Conservation (phyloP, 2,329 filamentous ascomycete genomes). For the Elsinoe perseae region DNA sequence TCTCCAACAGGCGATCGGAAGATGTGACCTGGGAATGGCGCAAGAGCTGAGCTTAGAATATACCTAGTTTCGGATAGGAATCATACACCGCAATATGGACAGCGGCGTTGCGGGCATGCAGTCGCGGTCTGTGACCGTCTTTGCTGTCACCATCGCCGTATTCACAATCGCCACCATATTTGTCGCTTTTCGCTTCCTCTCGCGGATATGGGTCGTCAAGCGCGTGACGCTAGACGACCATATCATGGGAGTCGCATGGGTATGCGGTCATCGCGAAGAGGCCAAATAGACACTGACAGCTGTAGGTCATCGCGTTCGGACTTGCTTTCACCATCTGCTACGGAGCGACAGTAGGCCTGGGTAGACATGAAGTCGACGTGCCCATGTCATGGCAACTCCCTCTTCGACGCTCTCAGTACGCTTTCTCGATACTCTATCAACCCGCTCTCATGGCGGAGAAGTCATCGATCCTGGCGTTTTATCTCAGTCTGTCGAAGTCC, state of each 20-base stretch:
- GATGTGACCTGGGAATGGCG: conserved; percentile 10
- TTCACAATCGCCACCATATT: conserved; percentile 65
- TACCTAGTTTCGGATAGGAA: neutral
- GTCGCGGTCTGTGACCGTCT: conserved; percentile 42
- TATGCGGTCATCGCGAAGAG: conserved; percentile 29
- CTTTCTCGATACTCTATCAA: conserved; percentile 60
- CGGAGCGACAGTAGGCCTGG: conserved; percentile 57
- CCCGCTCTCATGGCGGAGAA: conserved; percentile 86
- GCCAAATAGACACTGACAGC: neutral
- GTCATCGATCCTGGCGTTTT: conserved; percentile 87
- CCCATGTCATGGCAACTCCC: conserved; percentile 39
- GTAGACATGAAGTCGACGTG: conserved; percentile 59
- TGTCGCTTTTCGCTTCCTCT: conserved; percentile 65
- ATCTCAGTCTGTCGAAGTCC: conserved; percentile 72
- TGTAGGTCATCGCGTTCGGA: conserved; percentile 16
- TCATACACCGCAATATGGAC: conserved; percentile 11
- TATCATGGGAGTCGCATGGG: conserved; percentile 73
- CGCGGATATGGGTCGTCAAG: conserved; percentile 64
- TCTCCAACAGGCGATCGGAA: conserved; percentile 9
- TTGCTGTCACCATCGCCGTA: conserved; percentile 62
- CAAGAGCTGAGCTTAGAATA: conserved; percentile 11
- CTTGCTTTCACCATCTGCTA: conserved; percentile 36
- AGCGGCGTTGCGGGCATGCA: conserved; percentile 12
- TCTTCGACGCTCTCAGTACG: conserved; percentile 53
- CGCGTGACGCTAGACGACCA: conserved; percentile 70